These are phyloP conservation scores for Acer negundo DNA, from an alignment of 345 rosid species.

Conservation along the genomic window DNA sequence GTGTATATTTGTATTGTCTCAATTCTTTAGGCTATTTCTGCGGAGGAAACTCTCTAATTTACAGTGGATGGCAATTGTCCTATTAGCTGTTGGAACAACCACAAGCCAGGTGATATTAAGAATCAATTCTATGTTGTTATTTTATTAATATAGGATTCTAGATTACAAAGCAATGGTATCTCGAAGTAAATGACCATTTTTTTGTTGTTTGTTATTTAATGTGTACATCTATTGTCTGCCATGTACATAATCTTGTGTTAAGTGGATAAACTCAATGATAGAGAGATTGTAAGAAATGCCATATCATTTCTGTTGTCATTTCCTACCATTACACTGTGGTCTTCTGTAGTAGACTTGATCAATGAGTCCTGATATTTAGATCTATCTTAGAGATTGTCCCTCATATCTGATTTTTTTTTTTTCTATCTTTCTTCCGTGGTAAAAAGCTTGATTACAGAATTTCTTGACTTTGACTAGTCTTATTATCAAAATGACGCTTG, in stretches of 20 bases:
- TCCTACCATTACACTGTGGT: not conserved
- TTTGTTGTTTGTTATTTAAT: not conserved
- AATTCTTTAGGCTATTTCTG: constrained; percentile 54
- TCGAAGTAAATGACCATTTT: not conserved
- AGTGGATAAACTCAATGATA: not conserved
- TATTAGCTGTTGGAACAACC: constrained; percentile 89
- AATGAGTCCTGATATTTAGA: not conserved
- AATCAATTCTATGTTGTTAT: not conserved
- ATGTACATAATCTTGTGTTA: not conserved
- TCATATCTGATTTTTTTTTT: not conserved
- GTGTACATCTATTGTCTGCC: not conserved
- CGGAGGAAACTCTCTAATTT: constrained; percentile 68
- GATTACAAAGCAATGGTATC: not conserved
- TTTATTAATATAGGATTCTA: not conserved
- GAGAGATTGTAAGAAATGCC: not conserved
- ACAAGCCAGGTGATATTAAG: constrained; percentile 69
- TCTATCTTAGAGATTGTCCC: not conserved
- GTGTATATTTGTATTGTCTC: not conserved
- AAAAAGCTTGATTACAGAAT: not conserved
- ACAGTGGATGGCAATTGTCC: constrained; percentile 87
- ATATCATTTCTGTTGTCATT: not conserved
- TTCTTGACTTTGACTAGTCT: not conserved
- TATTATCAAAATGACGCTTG: not conserved
- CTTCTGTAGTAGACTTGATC: not conserved
- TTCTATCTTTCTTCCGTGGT: not conserved